These are phyloP conservation scores for Lipomyces japonicus DNA, from an alignment of 805 yeast species.

Conservation along the genomic window DNA sequence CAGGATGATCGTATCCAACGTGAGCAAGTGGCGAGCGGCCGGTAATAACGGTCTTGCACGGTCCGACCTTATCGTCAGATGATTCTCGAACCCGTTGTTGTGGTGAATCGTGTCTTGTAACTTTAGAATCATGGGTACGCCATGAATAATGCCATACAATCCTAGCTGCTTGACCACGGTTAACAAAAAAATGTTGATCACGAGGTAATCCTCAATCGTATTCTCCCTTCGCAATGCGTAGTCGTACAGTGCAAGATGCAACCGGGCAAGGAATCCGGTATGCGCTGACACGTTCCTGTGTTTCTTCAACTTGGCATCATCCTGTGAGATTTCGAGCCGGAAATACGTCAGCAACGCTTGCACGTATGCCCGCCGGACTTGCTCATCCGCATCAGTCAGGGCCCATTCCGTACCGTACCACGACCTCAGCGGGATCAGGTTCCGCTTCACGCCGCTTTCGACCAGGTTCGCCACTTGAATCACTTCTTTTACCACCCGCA, in stretches of 20 bases:
- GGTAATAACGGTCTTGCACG: neutral
- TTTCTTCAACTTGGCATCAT: neutral
- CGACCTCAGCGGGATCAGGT: conserved; percentile 16
- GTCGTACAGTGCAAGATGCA: conserved; percentile 15
- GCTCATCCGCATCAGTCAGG: conserved; percentile 1
- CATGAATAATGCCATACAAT: conserved; percentile 11
- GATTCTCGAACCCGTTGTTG: neutral
- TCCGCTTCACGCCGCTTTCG: conserved; percentile 24
- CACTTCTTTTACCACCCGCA: conserved; percentile 16
- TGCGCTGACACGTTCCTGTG: conserved; percentile 1
- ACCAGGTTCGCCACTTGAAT: conserved; percentile 19
- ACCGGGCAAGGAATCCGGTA: conserved; percentile 13
- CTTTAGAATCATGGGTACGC: conserved; percentile 24
- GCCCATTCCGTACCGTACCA: conserved; percentile 26
- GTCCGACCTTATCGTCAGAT: neutral
- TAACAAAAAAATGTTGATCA: conserved; percentile 13
- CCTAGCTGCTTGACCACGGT: conserved; percentile 15
- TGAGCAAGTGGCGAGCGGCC: neutral
- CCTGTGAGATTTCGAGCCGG: conserved; percentile 8
- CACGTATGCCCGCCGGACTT: conserved; percentile 15
- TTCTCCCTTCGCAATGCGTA: conserved; percentile 7
- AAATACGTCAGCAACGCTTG: conserved; percentile 19
- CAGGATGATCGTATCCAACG: conserved; percentile 11
- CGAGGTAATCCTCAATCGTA: conserved; percentile 29
- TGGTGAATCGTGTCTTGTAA: conserved; percentile 16